Evolutionary conservation across 176 grass and related monocot genomes (phyloP), one percentile per base, ranked within the genome.

Genomic region (Triticum urartu): DNA sequence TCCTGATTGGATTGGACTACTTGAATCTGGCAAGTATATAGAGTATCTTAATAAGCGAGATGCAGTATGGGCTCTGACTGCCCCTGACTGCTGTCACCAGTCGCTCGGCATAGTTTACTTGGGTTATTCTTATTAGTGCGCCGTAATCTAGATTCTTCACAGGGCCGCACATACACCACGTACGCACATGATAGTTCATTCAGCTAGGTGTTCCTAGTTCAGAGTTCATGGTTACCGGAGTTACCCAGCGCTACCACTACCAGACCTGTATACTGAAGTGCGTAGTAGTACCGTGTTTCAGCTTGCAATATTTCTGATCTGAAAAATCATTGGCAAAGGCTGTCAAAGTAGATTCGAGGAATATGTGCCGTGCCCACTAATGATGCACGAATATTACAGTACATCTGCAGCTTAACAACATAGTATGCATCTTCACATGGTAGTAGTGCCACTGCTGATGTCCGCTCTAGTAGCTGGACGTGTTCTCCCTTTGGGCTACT

Each of bases 31-130:
- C 10, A 33, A 66, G 11, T 62, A 22, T 39, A 3, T 12, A 21
- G 82, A 65, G 43, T 58, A 65, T 84, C 58, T 22, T 79, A 34
- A 75, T 79, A 34, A 75, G 13, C 45, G 59, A 40, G 61, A 85
- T 80, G 68, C 82, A 15, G 77, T 24, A 24, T 67, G 33, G 43
- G 17, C 7, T 28, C 32, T 63, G 9, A 67, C 79, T 76, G 69
- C 32, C 60, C 7, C 28, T 64, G 79, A 82, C 71, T 26, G 18
- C 0, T 82, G 60, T 68, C 48, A 20, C 52, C 8, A 0, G 45
- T 68, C 79, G 75, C 67, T 82, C 30, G 22, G 60, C 60, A 5
- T 83, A 35, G 0, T 47, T 60, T 13, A 82, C n/a, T 82, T 26
- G 4, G 24, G 28, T 30, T 30, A 30, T 30, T 11, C 22, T 80